A percentile compares a stretch with the other conserved stretches of the same genome.
Evolutionary conservation across 352 stramenopile species (phyloP).

Genomic region (Phytophthora rubi): DNA sequence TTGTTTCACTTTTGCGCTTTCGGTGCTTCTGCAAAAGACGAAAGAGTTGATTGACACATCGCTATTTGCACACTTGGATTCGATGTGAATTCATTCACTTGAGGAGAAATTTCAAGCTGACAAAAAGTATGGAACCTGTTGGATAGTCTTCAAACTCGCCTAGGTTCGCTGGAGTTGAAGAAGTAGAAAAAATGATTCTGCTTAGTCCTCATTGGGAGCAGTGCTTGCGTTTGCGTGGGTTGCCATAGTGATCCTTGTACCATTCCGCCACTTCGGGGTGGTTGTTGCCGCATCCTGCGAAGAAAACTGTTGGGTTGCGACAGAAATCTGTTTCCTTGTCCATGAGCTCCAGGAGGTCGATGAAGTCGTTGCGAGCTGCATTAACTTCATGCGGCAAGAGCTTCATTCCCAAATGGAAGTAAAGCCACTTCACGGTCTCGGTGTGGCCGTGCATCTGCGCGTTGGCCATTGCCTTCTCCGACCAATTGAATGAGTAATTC

Average conservation of each 20-base stretch:
- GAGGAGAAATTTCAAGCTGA: too few species aligned
- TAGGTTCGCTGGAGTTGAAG: too few species aligned
- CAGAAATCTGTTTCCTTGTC: background rate
- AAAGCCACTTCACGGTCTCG: constrained; percentile 27
- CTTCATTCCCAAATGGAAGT: constrained; percentile 20
- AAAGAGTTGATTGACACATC: too few species aligned
- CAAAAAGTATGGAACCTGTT: too few species aligned
- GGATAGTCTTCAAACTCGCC: too few species aligned
- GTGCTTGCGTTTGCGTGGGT: constrained; percentile 16
- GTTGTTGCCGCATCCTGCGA: constrained; percentile 4
- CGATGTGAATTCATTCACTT: too few species aligned
- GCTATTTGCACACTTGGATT: too few species aligned
- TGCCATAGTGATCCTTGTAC: constrained; percentile 15
- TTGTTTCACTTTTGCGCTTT: too few species aligned
- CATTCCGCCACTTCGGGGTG: constrained; percentile 18
- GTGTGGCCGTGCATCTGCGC: constrained; percentile 17
- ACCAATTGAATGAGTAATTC: constrained; percentile 24
- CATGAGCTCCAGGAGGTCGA: constrained; percentile 31
- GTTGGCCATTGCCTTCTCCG: constrained; percentile 16
- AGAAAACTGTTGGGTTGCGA: background rate
- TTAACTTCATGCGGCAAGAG: background rate
- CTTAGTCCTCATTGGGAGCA: too few species aligned
- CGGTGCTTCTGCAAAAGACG: too few species aligned
- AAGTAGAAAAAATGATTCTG: too few species aligned
- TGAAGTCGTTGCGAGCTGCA: constrained; percentile 11